These are phyloP conservation scores for Cubamyces lactineus DNA, from an alignment of 768 basidiomycete genomes.

Conservation along the genomic window DNA sequence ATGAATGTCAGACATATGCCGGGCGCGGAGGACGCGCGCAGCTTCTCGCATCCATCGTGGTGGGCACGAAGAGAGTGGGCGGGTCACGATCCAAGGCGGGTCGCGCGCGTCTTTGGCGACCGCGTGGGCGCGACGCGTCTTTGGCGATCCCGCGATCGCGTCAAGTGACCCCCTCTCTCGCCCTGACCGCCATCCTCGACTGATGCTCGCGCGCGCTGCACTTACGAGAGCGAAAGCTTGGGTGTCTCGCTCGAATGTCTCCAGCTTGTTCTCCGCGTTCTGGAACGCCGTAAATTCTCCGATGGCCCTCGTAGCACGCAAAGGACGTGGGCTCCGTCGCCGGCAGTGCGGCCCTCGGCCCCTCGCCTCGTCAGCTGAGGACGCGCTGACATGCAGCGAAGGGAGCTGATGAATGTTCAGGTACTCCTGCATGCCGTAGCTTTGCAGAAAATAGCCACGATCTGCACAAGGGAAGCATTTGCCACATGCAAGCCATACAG, in stretches of 20 bases:
- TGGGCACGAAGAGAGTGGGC: neutral
- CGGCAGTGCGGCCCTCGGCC: slow-evolving; percentile 11
- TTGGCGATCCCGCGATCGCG: neutral
- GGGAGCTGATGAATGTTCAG: neutral
- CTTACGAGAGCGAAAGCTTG: slow-evolving; percentile 3
- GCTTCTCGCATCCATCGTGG: too few relatives aligned
- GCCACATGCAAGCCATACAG: too few relatives aligned
- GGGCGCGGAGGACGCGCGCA: too few relatives aligned
- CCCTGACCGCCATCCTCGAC: slow-evolving; percentile 2
- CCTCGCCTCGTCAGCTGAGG: slow-evolving; percentile 16
- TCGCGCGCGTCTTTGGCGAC: neutral
- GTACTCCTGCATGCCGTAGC: neutral
- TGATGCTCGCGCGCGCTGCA: neutral
- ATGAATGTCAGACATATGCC: neutral
- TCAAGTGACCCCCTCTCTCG: slow-evolving; percentile 7
- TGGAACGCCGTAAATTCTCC: slow-evolving; percentile 15
- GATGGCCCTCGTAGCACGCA: slow-evolving; percentile 1
- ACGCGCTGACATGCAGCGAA: neutral
- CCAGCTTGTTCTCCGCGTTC: neutral
- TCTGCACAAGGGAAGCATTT: too few relatives aligned
- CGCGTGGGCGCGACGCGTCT: slow-evolving; percentile 9
- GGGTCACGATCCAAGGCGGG: neutral
- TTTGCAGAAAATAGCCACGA: too few relatives aligned
- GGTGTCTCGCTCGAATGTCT: neutral
- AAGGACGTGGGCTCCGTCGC: slow-evolving; percentile 2